A percentile compares a stretch with the other conserved stretches of the same genome.
phyloP scores from a whole-genome alignment of 768 basidiomycete species.

The Daedaleopsis nitida region DNA sequence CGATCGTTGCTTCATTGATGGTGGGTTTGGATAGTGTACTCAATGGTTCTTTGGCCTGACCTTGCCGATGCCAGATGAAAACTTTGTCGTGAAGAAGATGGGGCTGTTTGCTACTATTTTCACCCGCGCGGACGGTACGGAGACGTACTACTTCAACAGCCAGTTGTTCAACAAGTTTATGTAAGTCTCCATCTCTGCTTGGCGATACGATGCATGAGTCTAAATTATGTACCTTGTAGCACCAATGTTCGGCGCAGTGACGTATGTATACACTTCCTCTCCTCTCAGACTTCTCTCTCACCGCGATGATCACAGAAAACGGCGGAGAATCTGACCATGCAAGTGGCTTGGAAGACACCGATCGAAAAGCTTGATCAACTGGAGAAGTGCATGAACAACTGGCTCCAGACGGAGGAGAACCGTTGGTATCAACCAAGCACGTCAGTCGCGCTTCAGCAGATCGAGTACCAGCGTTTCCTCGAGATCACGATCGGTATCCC shows the following conservation, averaged over 20 bases:
- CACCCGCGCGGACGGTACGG: conserved; percentile 69
- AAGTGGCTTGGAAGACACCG: conserved; percentile 77
- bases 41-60: not conserved
- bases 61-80: conserved; percentile 48
- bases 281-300: not conserved
- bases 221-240: conserved; percentile 34
- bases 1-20: conserved; percentile 76
- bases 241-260: conserved; percentile 76
- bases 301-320: conserved; percentile 45
- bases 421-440: conserved; percentile 77
- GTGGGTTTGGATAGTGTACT: conserved; percentile 32
- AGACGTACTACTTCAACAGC: conserved; percentile 83
- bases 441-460: conserved; percentile 60
- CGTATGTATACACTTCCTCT: conserved; percentile 35
- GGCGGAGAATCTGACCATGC: conserved; percentile 65
- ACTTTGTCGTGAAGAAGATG: conserved; percentile 78
- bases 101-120: conserved; percentile 82
- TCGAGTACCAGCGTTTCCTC: conserved; percentile 65
- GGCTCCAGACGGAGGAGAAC: conserved; percentile 79
- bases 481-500: conserved; percentile 69
- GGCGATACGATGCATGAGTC: not conserved
- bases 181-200: conserved; percentile 39
- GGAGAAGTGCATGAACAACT: conserved; percentile 66
- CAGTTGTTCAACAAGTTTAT: conserved; percentile 77
- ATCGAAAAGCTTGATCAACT: conserved; percentile 70